phyloP scores from a whole-genome alignment of 1,139 yeast genomes.

The Scheffersomyces insectosa region DNA sequence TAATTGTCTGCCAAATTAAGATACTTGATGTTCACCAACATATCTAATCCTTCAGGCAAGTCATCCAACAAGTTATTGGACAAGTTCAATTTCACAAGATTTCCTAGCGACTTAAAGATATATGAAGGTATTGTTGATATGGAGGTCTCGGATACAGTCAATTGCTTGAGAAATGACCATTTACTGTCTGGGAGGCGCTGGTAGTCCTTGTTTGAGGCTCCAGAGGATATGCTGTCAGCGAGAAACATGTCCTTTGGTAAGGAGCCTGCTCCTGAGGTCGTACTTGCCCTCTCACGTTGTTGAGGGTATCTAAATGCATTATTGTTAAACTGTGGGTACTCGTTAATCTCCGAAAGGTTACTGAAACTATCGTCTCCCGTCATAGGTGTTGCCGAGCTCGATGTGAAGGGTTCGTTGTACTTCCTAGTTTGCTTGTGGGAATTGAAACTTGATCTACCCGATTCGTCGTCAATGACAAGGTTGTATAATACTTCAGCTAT shows the following conservation, averaged over 20 bases:
- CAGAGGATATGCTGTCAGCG: constrained; percentile 8
- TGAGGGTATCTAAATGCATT: constrained; percentile 25
- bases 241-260: constrained; percentile 22
- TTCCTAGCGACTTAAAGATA: constrained; percentile 49
- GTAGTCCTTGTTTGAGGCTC: constrained; percentile 12
- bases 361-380: constrained; percentile 9
- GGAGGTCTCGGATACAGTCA: constrained; percentile 58
- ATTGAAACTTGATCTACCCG: constrained; percentile 42
- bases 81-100: constrained; percentile 57
- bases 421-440: constrained; percentile 24
- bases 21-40: constrained; percentile 50
- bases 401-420: constrained; percentile 8
- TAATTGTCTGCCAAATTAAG: constrained; percentile 59
- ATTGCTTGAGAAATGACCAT: constrained; percentile 59
- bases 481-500: constrained; percentile 51
- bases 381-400: neutral
- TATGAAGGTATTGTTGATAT: constrained; percentile 45
- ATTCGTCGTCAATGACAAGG: constrained; percentile 58
- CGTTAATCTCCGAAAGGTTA: constrained; percentile 10
- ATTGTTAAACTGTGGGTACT: constrained; percentile 14
- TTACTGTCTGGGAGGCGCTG: constrained; percentile 38
- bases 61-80: constrained; percentile 53
- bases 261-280: constrained; percentile 28
- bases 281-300: constrained; percentile 28
- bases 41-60: constrained; percentile 55